Conservation (phyloP, 75 land plant genomes). For the Picea sitchensis region DNA sequence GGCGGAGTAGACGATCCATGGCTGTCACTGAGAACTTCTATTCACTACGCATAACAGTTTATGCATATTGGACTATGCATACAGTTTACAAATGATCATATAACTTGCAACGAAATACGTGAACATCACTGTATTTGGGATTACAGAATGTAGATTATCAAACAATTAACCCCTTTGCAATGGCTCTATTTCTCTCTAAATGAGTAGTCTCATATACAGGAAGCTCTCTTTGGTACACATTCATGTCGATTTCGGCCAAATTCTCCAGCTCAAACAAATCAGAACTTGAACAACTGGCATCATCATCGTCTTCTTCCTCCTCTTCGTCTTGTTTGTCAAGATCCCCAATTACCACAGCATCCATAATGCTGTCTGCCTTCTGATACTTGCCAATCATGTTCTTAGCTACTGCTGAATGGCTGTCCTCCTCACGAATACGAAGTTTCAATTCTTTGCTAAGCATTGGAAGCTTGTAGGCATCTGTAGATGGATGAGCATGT, state of each 20-base stretch:
- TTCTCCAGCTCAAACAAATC: constrained; percentile 69
- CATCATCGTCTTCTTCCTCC: constrained; percentile 31
- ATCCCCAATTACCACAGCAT: constrained; percentile 3
- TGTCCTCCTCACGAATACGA: neutral
- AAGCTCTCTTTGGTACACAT: constrained; percentile 34
- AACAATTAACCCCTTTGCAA: constrained; percentile 31
- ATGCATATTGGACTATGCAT: no score
- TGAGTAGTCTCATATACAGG: constrained; percentile 67
- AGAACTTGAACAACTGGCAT: constrained; percentile 51
- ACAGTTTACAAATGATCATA: no score
- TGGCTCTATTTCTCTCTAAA: constrained; percentile 37
- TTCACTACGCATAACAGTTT: no score
- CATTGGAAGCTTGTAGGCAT: neutral
- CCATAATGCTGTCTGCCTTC: constrained; percentile 1
- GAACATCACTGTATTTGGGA: no score
- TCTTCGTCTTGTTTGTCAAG: constrained; percentile 8
- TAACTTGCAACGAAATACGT: no score
- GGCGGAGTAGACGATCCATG: no score
- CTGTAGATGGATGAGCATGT: neutral
- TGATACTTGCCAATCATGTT: neutral
- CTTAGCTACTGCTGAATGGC: neutral
- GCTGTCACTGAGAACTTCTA: no score
- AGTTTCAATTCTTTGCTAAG: neutral
- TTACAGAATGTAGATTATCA: no score
- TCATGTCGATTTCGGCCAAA: constrained; percentile 28